Percentiles rank a stretch among this genome's conserved stretches.
Evolutionary conservation across 2,329 filamentous ascomycete genomes (phyloP).

Genomic region (Aspergillus texensis): DNA sequence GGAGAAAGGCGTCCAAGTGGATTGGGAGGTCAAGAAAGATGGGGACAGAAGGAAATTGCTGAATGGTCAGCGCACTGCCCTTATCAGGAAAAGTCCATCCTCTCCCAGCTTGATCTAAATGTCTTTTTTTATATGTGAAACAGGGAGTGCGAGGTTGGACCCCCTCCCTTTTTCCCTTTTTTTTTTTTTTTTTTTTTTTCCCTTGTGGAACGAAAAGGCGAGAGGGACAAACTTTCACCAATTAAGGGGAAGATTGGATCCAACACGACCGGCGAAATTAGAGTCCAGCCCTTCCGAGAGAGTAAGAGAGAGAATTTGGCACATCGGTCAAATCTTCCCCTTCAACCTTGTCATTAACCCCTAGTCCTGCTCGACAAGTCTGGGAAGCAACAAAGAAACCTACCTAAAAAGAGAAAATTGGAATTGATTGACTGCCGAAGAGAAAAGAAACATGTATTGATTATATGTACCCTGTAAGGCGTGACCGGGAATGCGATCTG

Average conservation of each 20-base stretch:
- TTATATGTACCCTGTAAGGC: neutral
- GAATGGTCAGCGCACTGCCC: conserved; percentile 32
- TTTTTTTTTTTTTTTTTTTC: too few species aligned
- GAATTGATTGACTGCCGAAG: neutral
- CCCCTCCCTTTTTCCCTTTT: neutral
- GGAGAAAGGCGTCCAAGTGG: conserved; percentile 16
- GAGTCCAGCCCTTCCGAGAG: neutral
- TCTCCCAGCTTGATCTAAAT: neutral
- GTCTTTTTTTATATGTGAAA: neutral
- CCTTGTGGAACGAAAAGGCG: conserved; percentile 2
- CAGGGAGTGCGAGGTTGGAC: neutral
- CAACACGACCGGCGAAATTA: neutral
- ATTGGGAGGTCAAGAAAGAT: conserved; percentile 18
- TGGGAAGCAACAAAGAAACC: neutral
- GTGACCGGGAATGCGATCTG: neutral
- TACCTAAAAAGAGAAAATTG: neutral
- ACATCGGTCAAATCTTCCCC: neutral
- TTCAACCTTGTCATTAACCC: neutral
- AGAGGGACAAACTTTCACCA: conserved; percentile 4
- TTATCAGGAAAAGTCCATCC: conserved; percentile 30
- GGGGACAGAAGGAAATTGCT: conserved; percentile 21
- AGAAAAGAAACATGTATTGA: neutral
- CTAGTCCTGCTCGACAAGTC: neutral
- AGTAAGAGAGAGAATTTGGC: neutral
- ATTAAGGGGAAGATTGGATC: neutral